Conservation (phyloP, 208 protist species). For the Herpetomonas samuelpessoai region DNA sequence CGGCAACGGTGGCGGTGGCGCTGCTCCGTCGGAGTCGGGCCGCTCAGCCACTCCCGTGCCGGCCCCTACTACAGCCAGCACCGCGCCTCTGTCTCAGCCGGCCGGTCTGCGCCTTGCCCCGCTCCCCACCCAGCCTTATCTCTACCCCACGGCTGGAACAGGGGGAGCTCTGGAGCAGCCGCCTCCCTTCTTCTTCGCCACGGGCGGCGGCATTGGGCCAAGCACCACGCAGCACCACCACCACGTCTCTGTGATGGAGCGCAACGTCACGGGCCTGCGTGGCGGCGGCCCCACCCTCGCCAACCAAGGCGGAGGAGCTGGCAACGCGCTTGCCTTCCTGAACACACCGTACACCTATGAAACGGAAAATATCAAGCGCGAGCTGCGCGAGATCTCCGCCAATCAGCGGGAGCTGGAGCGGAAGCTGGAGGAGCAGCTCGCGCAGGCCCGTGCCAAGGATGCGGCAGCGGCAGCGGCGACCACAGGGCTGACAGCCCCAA, state of each 20-base stretch:
- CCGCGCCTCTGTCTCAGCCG: background rate
- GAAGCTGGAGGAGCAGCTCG: slow-evolving; percentile 5
- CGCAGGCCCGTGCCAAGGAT: no score
- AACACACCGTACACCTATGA: slow-evolving; percentile 13
- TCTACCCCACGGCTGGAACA: no score
- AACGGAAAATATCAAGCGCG: slow-evolving; percentile 10
- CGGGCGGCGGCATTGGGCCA: background rate
- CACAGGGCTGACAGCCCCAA: no score
- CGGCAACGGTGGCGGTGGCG: background rate
- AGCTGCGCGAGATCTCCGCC: slow-evolving; percentile 15
- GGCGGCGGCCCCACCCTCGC: background rate
- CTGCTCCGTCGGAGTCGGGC: background rate
- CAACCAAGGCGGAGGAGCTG: background rate
- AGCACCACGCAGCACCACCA: background rate
- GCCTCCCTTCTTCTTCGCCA: background rate
- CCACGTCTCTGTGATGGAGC: background rate
- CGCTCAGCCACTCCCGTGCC: background rate
- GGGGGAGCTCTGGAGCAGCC: no score
- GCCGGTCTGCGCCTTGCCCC: background rate
- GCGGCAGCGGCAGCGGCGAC: slow-evolving; percentile 5
- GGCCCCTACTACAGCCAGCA: background rate
- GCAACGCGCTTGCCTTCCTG: background rate
- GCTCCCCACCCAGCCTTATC: no score
- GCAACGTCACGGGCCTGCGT: background rate
- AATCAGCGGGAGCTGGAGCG: slow-evolving; percentile 12